These are phyloP conservation scores for Cryptococcus sp. DNA, from an alignment of 1,284 basidiomycete genomes.

Conservation along the genomic window DNA sequence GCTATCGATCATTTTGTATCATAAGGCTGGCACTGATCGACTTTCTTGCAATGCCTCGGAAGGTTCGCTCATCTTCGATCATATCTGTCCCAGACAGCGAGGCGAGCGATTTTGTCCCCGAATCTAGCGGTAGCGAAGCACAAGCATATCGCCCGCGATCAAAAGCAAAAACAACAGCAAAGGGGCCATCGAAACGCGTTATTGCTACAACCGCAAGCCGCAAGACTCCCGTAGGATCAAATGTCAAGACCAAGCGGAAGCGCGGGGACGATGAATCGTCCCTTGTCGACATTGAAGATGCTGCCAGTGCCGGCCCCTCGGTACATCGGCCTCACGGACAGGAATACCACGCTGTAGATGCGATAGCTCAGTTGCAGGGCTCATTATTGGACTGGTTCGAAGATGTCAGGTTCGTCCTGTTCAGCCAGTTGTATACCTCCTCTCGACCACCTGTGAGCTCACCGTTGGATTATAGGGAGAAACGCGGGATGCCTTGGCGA, in stretches of 20 bases:
- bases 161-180: not conserved
- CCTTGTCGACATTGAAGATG: constrained; percentile 28
- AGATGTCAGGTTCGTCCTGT: constrained; percentile 36
- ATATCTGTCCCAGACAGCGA: too few relatives aligned
- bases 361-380: constrained; percentile 27
- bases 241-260: not conserved
- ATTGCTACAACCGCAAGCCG: too few relatives aligned
- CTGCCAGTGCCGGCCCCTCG: constrained; percentile 1
- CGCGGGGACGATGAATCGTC: not conserved
- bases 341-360: constrained; percentile 34
- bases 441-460: not conserved
- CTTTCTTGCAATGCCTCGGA: too few relatives aligned
- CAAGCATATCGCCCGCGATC: not conserved
- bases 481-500: not conserved
- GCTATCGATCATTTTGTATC: too few relatives aligned
- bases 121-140: too few relatives aligned
- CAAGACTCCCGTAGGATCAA: not conserved
- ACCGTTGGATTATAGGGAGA: not conserved
- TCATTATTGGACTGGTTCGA: constrained; percentile 52
- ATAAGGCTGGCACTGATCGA: too few relatives aligned
- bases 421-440: not conserved
- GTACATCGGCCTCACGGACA: constrained; percentile 29
- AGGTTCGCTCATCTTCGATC: too few relatives aligned
- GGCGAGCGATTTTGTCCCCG: too few relatives aligned
- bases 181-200: too few relatives aligned